These are phyloP conservation scores for Dissophora globulifera DNA, from an alignment of 192 early-diverging fungal species.

Conservation along the genomic window DNA sequence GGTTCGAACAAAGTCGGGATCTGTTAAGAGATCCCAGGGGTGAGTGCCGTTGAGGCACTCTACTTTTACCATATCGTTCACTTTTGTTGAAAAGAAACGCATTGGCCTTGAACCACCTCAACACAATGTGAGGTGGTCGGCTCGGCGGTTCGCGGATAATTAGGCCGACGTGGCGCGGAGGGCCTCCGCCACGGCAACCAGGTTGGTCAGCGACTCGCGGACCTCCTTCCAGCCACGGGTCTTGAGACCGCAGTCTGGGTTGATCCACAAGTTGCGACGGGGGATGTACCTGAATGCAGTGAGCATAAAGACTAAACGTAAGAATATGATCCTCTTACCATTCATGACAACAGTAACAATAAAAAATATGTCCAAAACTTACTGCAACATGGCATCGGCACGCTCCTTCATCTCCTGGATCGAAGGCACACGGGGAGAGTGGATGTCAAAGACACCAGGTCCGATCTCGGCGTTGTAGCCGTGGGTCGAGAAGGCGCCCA, in stretches of 20 bases:
- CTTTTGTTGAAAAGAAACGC: conserved; percentile 59
- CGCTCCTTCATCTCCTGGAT: conserved; percentile 89
- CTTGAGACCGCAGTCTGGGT: conserved; percentile 99
- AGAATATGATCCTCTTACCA: too few relatives aligned
- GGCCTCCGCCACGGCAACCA: conserved; percentile 81
- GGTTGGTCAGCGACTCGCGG: conserved; percentile 85
- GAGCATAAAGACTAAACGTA: too few relatives aligned
- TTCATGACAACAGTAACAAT: not conserved
- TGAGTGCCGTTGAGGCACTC: conserved; percentile 57
- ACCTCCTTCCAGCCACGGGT: conserved; percentile 98
- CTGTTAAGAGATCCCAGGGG: conserved; percentile 56
- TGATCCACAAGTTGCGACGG: conserved; percentile 87
- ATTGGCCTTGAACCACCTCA: conserved; percentile 48
- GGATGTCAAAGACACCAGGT: conserved; percentile 98
- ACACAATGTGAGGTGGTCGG: conserved; percentile 2
- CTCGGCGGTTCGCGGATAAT: conserved; percentile 32
- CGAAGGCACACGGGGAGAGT: conserved; percentile 96
- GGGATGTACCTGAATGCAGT: conserved; percentile 76
- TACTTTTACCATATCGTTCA: conserved; percentile 58
- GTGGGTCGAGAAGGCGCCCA: conserved; percentile 84
- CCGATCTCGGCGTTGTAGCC: conserved; percentile 93
- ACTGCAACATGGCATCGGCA: conserved; percentile 77
- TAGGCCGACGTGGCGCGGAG: conserved; percentile 63
- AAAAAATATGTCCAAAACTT: not conserved
- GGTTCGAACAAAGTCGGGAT: conserved; percentile 22